Percentiles rank a stretch among this genome's conserved stretches.
These are phyloP conservation scores for Cyclocybe aegerita DNA, from an alignment of 768 basidiomycete genomes.

Conservation along the genomic window DNA sequence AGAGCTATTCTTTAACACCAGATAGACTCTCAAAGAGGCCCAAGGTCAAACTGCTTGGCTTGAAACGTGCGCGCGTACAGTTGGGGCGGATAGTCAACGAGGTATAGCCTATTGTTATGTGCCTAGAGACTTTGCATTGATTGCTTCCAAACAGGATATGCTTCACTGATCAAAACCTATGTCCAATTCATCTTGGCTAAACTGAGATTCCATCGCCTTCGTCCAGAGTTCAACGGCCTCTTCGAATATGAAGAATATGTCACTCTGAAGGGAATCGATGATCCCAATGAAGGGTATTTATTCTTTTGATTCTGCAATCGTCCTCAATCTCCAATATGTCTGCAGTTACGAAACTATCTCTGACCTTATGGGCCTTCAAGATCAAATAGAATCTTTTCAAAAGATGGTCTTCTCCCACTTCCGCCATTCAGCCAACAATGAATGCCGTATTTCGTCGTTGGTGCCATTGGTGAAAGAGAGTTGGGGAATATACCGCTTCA, in stretches of 20 bases:
- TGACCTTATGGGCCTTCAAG: conserved; percentile 96
- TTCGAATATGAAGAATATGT: conserved; percentile 99
- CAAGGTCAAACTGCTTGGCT: conserved; percentile 98
- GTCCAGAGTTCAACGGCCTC: conserved; percentile 97
- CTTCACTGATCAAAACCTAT: conserved; percentile 89
- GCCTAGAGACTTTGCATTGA: neutral
- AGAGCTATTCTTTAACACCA: conserved; percentile 5
- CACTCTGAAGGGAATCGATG: conserved; percentile 94
- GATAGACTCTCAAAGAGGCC: conserved; percentile 92
- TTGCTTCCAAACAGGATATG: conserved; percentile 64
- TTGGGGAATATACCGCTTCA: conserved; percentile 98
- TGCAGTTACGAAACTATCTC: conserved; percentile 94
- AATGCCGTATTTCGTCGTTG: conserved; percentile 93
- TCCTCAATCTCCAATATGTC: conserved; percentile 9
- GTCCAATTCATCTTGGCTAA: conserved; percentile 96
- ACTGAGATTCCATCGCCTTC: conserved; percentile 90
- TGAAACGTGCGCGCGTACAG: conserved; percentile 92
- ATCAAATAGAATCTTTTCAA: conserved; percentile 98
- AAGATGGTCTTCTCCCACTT: conserved; percentile 97
- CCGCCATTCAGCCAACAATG: conserved; percentile 87
- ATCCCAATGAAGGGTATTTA: conserved; percentile 96
- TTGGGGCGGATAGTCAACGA: conserved; percentile 72
- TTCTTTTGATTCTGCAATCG: conserved; percentile 1
- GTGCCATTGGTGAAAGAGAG: conserved; percentile 99
- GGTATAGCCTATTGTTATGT: conserved; percentile 44